phyloP scores from a whole-genome alignment of 2,329 filamentous ascomycete genomes.

The Pestalotiopsis sp. region DNA sequence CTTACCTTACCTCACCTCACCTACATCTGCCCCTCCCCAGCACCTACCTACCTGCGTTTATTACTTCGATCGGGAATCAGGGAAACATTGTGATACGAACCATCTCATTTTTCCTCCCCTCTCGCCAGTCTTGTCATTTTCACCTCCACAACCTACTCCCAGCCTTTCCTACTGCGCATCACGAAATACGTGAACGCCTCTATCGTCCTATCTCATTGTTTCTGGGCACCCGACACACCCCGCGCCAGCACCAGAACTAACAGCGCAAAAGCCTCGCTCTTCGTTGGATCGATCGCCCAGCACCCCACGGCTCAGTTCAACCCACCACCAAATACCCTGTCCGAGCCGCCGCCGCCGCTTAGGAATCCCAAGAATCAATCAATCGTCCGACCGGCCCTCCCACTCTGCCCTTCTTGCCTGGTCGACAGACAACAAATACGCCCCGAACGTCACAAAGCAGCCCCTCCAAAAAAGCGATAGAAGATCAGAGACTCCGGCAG shows the following conservation, averaged over 20 bases:
- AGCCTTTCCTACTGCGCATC: neutral
- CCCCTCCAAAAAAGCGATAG: no score
- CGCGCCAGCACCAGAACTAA: neutral
- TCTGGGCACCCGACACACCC: neutral
- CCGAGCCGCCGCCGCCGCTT: neutral
- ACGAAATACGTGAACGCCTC: neutral
- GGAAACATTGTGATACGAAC: neutral
- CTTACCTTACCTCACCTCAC: neutral
- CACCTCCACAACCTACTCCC: neutral
- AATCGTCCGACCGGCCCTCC: neutral
- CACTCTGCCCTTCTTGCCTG: neutral
- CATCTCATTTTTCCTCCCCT: neutral
- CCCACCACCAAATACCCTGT: neutral
- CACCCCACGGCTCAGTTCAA: neutral
- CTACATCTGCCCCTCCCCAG: constrained; percentile 4
- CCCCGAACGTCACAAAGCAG: no score
- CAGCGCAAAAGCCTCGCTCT: constrained; percentile 6
- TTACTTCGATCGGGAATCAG: neutral
- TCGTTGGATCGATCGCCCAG: neutral
- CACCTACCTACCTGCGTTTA: neutral
- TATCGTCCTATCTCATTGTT: neutral
- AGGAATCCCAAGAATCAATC: neutral
- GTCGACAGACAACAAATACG: neutral
- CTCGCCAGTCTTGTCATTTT: neutral
- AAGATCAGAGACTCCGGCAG: neutral